phyloP scores from a whole-genome alignment of 257 asterid genomes.

The Nyctanthes arbortristis region DNA sequence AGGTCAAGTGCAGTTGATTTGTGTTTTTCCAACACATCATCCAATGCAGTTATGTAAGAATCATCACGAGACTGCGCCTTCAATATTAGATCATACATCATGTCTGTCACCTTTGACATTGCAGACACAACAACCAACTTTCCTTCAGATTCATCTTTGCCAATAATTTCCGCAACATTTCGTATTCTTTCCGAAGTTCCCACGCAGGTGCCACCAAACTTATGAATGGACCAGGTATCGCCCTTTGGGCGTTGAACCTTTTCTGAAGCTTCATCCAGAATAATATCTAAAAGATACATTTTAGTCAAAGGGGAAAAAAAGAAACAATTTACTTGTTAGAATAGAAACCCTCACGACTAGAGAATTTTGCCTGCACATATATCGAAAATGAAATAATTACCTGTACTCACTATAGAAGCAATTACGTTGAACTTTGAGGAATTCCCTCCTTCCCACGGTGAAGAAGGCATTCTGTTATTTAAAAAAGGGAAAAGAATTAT shows the following conservation, averaged over 20 bases:
- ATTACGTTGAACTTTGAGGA: slow-evolving; percentile 32
- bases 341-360: not conserved
- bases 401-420: too few species aligned
- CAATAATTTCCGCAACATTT: slow-evolving; percentile 79
- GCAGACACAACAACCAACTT: slow-evolving; percentile 94
- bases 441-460: slow-evolving; percentile 40
- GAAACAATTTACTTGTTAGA: slow-evolving; percentile 12
- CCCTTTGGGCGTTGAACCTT: slow-evolving; percentile 70
- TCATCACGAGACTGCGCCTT: slow-evolving; percentile 86
- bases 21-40: slow-evolving; percentile 83
- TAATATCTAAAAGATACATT: slow-evolving; percentile 38
- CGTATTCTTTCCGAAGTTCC: slow-evolving; percentile 83
- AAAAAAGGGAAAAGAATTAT: slow-evolving; percentile 10
- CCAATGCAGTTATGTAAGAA: slow-evolving; percentile 60
- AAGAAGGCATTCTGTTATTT: slow-evolving; percentile 46
- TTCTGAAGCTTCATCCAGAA: slow-evolving; percentile 54
- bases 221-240: slow-evolving; percentile 88
- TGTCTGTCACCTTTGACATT: slow-evolving; percentile 96
- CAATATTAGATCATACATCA: slow-evolving; percentile 89
- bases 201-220: slow-evolving; percentile 96
- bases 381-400: too few species aligned
- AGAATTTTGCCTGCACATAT: slow-evolving; percentile 53
- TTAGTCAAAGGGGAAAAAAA: slow-evolving; percentile 13
- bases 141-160: slow-evolving; percentile 67
- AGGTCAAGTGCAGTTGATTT: slow-evolving; percentile 73